Percentiles rank a stretch among this genome's conserved stretches.
Conservation (phyloP, 305 asterid genomes). For the Fraxinus ornus region DNA sequence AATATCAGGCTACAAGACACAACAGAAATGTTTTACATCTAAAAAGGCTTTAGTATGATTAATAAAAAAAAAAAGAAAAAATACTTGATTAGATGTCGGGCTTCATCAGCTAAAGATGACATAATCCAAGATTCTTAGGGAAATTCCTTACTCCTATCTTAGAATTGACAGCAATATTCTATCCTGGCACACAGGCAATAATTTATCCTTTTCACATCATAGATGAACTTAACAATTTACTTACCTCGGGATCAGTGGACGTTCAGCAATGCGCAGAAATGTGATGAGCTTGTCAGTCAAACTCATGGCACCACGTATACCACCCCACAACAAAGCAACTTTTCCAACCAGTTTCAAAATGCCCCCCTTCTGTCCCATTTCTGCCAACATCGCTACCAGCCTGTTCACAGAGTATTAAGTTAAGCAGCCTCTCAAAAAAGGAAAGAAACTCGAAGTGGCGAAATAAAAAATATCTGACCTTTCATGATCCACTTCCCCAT, state of each 20-base stretch:
- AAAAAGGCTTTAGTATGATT: conserved; percentile 3
- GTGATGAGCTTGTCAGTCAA: conserved; percentile 80
- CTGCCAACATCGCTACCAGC: conserved; percentile 83
- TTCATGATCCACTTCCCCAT: conserved; percentile 88
- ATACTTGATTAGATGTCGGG: neutral
- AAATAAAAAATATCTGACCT: conserved; percentile 44
- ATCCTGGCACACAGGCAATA: conserved; percentile 12
- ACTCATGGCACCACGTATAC: conserved; percentile 96
- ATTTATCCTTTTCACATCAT: conserved; percentile 9
- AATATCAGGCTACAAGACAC: neutral
- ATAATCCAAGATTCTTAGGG: neutral
- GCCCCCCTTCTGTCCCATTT: conserved; percentile 91
- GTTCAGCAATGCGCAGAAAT: conserved; percentile 77
- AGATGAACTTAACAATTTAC: conserved; percentile 18
- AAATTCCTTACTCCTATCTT: neutral
- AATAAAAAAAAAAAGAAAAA: neutral
- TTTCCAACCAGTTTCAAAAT: conserved; percentile 70
- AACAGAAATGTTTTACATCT: conserved; percentile 7
- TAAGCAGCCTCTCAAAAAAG: conserved; percentile 27
- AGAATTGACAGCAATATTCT: conserved; percentile 7
- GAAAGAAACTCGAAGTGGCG: neutral
- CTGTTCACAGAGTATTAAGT: conserved; percentile 44
- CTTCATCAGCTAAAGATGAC: neutral
- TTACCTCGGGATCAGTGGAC: conserved; percentile 82
- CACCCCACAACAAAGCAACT: conserved; percentile 95